phyloP scores from a whole-genome alignment of 1,139 yeast species.

The Spathaspora sp. region DNA sequence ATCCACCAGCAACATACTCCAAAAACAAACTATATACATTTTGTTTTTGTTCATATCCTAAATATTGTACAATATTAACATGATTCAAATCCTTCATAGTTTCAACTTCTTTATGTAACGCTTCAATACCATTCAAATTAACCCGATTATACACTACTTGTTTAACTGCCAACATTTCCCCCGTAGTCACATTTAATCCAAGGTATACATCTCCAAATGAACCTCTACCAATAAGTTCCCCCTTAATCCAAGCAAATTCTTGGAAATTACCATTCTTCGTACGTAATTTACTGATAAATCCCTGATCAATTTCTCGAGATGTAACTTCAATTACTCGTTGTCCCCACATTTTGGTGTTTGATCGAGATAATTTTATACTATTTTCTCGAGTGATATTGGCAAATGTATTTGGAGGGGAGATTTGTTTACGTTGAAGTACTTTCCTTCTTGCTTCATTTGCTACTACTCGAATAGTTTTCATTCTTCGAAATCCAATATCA shows the following conservation, averaged over 20 bases:
- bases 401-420: constrained; percentile 12
- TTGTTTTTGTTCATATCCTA: constrained; percentile 83
- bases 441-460: constrained; percentile 81
- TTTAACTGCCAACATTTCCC: constrained; percentile 98
- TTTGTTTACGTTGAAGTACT: constrained; percentile 39
- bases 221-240: constrained; percentile 95
- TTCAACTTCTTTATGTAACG: constrained; percentile 87
- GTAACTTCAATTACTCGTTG: constrained; percentile 90
- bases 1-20: constrained; percentile 98
- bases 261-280: constrained; percentile 60
- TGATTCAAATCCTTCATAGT: constrained; percentile 95
- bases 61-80: constrained; percentile 88
- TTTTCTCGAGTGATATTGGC: constrained; percentile 11
- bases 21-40: constrained; percentile 80
- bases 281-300: constrained; percentile 57
- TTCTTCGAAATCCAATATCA: constrained; percentile 24
- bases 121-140: constrained; percentile 64
- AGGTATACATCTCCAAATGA: constrained; percentile 95
- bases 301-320: constrained; percentile 61
- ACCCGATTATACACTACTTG: constrained; percentile 56
- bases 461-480: constrained; percentile 88
- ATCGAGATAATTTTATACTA: constrained; percentile 47
- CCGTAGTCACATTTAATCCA: constrained; percentile 92
- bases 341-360: constrained; percentile 98
- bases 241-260: constrained; percentile 97